phyloP scores from a whole-genome alignment of 352 stramenopile species.

The Phytopythium montanum region DNA sequence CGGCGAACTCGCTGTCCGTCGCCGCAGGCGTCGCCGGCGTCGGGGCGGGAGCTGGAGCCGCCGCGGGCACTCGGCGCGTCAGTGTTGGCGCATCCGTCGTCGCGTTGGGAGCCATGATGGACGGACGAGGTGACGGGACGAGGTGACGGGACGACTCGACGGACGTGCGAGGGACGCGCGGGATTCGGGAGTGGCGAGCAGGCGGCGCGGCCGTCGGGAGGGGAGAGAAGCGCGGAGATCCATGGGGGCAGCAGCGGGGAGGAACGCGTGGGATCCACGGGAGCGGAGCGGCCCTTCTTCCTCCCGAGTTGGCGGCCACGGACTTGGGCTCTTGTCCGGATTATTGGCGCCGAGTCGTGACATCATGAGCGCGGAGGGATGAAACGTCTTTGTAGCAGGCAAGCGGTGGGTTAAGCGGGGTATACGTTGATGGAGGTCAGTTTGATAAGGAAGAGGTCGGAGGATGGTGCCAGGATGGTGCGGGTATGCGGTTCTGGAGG shows the following conservation, averaged over 20 bases:
- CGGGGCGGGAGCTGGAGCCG: not conserved
- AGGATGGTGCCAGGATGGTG: not conserved
- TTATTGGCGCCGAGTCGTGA: too few relatives aligned
- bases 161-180: not conserved
- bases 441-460: too few relatives aligned
- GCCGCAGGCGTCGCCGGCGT: not conserved
- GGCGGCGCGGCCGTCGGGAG: not conserved
- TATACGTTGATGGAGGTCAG: not conserved
- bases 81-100: not conserved
- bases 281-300: not conserved
- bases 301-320: not conserved
- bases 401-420: not conserved
- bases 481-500: not conserved
- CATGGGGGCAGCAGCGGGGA: too few relatives aligned
- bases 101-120: constrained; percentile 4
- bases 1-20: constrained; percentile 17
- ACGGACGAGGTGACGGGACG: too few relatives aligned
- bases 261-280: not conserved
- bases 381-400: not conserved
- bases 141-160: too few relatives aligned
- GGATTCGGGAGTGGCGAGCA: not conserved
- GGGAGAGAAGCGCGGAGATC: too few relatives aligned
- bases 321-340: not conserved
- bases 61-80: not conserved
- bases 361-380: not conserved